phyloP scores from a whole-genome alignment of 768 basidiomycete genomes.

The Collybiopsis luxurians region DNA sequence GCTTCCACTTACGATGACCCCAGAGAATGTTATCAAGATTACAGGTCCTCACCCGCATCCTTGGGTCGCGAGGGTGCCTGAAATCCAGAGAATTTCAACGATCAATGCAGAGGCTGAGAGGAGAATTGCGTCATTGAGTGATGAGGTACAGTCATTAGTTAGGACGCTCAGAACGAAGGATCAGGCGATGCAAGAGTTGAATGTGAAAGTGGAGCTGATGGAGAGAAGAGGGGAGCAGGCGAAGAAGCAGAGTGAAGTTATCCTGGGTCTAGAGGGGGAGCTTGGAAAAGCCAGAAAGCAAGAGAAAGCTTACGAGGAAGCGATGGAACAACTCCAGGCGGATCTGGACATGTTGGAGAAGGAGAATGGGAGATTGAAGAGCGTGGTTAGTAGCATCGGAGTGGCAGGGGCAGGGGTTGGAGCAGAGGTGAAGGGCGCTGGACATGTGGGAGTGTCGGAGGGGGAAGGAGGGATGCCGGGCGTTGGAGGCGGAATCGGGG shows the following conservation, averaged over 20 bases:
- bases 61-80: slow-evolving; percentile 73
- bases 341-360: slow-evolving; percentile 86
- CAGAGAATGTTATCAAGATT: slow-evolving; percentile 71
- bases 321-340: slow-evolving; percentile 88
- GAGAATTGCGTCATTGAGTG: slow-evolving; percentile 79
- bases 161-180: slow-evolving; percentile 87
- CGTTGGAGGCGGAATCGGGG: not conserved
- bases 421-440: not conserved
- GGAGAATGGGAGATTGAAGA: slow-evolving; percentile 83
- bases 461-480: not conserved
- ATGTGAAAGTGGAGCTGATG: slow-evolving; percentile 93
- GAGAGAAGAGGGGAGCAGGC: slow-evolving; percentile 89
- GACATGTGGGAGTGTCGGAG: not conserved
- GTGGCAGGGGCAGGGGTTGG: not conserved
- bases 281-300: slow-evolving; percentile 81
- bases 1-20: slow-evolving; percentile 68
- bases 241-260: slow-evolving; percentile 86
- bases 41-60: not conserved
- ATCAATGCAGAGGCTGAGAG: slow-evolving; percentile 92
- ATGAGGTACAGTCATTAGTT: slow-evolving; percentile 86
- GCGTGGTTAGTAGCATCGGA: slow-evolving; percentile 10
- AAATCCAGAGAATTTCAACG: slow-evolving; percentile 81
- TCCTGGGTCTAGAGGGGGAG: slow-evolving; percentile 78
- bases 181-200: slow-evolving; percentile 82
- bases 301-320: slow-evolving; percentile 87